Percentiles rank a stretch among this genome's conserved stretches.
phyloP scores from a whole-genome alignment of 1,284 basidiomycete genomes.

The Mycosarcoma mackinlayi region DNA sequence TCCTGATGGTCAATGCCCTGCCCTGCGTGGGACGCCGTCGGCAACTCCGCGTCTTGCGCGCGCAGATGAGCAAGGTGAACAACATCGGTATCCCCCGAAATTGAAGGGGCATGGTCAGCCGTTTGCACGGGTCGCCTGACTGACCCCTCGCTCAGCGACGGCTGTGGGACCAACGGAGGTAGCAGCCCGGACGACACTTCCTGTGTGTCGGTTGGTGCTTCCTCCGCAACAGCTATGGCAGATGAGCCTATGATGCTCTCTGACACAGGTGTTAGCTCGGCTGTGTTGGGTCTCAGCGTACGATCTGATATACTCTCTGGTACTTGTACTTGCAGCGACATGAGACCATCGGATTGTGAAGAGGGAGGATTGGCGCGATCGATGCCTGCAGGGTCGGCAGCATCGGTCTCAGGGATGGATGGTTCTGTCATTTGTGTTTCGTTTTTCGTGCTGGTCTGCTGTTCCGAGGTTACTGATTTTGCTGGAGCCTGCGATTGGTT shows the following conservation, averaged over 20 bases:
- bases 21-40: background rate
- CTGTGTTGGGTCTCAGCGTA: background rate
- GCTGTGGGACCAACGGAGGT: slow-evolving; percentile 28
- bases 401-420: background rate
- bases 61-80: background rate
- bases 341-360: slow-evolving; percentile 26
- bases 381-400: background rate
- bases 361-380: slow-evolving; percentile 1
- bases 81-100: background rate
- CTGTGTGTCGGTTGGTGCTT: background rate
- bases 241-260: too few species aligned
- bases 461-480: background rate
- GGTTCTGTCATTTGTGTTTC: background rate
- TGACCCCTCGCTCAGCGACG: background rate
- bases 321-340: slow-evolving; percentile 36
- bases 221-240: too few species aligned
- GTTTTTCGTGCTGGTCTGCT: background rate
- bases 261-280: background rate
- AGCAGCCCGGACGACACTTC: slow-evolving; percentile 12
- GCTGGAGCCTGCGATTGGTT: slow-evolving; percentile 12
- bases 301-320: slow-evolving; percentile 19
- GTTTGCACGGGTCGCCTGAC: background rate
- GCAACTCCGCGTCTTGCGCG: background rate
- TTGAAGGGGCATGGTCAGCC: background rate
- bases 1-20: background rate